phyloP scores from a whole-genome alignment of 192 early-diverging fungal species.

The Globomyces pollinis-pini region DNA sequence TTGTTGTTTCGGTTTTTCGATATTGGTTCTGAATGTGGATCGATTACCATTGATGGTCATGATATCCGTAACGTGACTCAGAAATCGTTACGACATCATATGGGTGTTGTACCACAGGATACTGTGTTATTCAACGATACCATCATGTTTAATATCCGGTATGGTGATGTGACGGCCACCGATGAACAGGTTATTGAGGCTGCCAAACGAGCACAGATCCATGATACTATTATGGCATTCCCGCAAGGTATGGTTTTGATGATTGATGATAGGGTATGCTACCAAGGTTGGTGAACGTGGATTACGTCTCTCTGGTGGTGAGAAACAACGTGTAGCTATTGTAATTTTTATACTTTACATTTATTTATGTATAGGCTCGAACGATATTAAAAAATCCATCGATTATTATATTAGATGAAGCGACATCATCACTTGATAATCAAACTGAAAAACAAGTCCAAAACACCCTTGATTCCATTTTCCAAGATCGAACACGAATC shows the following conservation, averaged over 20 bases:
- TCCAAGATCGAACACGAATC: constrained; percentile 74
- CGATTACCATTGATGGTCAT: constrained; percentile 81
- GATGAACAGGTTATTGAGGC: constrained; percentile 62
- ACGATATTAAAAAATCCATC: constrained; percentile 65
- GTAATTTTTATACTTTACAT: no score
- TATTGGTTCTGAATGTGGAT: constrained; percentile 62
- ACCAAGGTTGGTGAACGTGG: constrained; percentile 66
- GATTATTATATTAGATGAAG: constrained; percentile 64
- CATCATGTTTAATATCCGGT: constrained; percentile 90
- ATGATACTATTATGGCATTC: constrained; percentile 38
- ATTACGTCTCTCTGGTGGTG: constrained; percentile 72
- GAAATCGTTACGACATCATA: constrained; percentile 64
- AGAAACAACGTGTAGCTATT: constrained; percentile 86
- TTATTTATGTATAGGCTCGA: no score
- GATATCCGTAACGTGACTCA: constrained; percentile 62
- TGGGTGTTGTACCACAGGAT: constrained; percentile 91
- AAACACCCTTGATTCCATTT: constrained; percentile 66
- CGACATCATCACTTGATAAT: constrained; percentile 75
- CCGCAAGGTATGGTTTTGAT: constrained; percentile 67
- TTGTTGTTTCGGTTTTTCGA: constrained; percentile 92
- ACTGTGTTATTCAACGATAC: constrained; percentile 96
- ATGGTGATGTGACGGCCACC: constrained; percentile 52
- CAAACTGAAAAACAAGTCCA: constrained; percentile 89
- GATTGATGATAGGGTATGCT: constrained; percentile 60
- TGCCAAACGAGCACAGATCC: constrained; percentile 59